These are phyloP conservation scores for Heliocybe sulcata DNA, from an alignment of 1,284 basidiomycete genomes.

Conservation along the genomic window DNA sequence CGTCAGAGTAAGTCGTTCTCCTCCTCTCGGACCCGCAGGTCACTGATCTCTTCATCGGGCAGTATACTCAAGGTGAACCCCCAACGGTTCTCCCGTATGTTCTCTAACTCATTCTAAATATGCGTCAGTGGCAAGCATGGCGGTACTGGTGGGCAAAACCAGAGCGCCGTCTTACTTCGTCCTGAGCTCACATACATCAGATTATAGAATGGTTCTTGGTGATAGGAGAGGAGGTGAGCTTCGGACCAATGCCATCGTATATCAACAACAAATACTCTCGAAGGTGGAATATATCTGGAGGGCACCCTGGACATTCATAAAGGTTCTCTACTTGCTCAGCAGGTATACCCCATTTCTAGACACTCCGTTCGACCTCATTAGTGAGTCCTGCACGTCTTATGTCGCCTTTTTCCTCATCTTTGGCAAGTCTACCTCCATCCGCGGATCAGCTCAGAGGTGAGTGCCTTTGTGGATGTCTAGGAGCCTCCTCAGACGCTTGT, in stretches of 20 bases:
- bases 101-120: background rate
- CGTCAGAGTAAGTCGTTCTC: too few species aligned
- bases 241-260: background rate
- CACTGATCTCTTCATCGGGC: too few species aligned
- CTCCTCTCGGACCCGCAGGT: too few species aligned
- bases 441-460: background rate
- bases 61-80: conserved; percentile 1
- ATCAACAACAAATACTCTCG: background rate
- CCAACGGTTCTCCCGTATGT: background rate
- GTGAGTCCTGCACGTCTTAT: background rate
- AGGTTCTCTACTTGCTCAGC: background rate
- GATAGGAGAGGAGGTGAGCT: background rate
- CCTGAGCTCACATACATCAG: background rate
- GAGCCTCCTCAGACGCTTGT: background rate
- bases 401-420: too few species aligned
- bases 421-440: background rate
- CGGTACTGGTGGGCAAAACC: background rate
- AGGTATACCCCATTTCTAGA: conserved; percentile 1
- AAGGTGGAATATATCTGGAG: conserved; percentile 1
- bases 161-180: background rate
- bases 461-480: background rate
- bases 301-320: background rate
- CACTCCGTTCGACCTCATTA: background rate
- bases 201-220: background rate
- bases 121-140: background rate